These are phyloP conservation scores for Kalaharituber pfeilii DNA, from an alignment of 2,329 filamentous ascomycete species.

Conservation along the genomic window DNA sequence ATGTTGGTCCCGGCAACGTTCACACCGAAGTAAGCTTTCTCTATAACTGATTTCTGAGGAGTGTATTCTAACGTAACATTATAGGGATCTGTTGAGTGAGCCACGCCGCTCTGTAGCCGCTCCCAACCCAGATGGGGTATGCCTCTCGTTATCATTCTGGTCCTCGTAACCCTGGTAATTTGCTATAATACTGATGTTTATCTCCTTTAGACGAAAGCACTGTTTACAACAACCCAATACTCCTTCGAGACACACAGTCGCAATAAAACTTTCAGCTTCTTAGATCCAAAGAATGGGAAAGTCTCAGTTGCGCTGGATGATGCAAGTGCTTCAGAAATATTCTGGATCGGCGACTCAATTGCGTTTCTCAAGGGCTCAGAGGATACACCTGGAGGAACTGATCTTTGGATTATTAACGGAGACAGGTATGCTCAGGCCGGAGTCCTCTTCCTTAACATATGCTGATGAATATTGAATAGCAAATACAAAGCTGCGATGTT, in stretches of 20 bases:
- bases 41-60: neutral
- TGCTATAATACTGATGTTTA: neutral
- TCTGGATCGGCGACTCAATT: conserved; percentile 53
- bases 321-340: conserved; percentile 47
- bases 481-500: conserved; percentile 33
- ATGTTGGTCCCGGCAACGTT: neutral
- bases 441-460: neutral
- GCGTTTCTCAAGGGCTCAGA: conserved; percentile 38
- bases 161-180: conserved; percentile 29
- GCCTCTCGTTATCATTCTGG: conserved; percentile 41
- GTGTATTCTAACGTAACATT: conserved; percentile 29
- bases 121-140: conserved; percentile 49
- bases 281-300: conserved; percentile 51
- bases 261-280: conserved; percentile 44
- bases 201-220: conserved; percentile 27
- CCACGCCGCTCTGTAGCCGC: conserved; percentile 52
- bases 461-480: conserved; percentile 25
- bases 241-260: conserved; percentile 60
- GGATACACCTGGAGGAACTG: conserved; percentile 28
- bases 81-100: conserved; percentile 62
- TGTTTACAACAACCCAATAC: conserved; percentile 51
- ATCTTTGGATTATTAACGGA: conserved; percentile 15
- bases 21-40: neutral
- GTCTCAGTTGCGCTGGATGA: conserved; percentile 50
- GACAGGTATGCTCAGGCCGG: conserved; percentile 6